These are phyloP conservation scores for Aspergillus piperis DNA, from an alignment of 2,329 filamentous ascomycete genomes.

Conservation along the genomic window DNA sequence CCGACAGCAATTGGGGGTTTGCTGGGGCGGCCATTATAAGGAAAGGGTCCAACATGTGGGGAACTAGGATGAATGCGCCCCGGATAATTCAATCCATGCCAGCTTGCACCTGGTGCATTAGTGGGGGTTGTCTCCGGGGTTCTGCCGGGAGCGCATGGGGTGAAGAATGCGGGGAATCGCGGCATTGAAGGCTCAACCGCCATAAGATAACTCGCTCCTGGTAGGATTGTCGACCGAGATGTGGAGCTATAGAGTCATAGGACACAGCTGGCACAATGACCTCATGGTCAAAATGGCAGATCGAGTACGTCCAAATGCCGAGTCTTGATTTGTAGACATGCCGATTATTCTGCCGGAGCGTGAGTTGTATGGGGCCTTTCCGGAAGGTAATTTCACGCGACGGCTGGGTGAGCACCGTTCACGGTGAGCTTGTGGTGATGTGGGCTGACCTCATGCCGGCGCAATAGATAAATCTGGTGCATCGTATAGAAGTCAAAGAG, in stretches of 20 bases:
- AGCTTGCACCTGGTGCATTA: neutral
- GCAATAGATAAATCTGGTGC: neutral
- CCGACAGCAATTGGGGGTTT: neutral
- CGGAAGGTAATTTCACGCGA: neutral
- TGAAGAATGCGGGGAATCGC: neutral
- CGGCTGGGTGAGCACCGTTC: neutral
- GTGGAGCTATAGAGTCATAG: conserved; percentile 5
- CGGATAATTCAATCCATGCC: neutral
- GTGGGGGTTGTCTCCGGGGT: neutral
- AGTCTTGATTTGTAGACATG: neutral
- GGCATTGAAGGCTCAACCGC: neutral
- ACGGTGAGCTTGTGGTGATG: neutral
- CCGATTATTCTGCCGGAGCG: conserved; percentile 11
- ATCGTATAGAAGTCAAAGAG: too few relatives aligned
- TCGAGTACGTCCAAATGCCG: neutral
- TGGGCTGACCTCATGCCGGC: neutral
- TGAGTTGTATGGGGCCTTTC: neutral
- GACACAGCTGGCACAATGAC: neutral
- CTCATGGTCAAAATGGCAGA: neutral
- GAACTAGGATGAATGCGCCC: neutral
- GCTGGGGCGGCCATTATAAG: conserved; percentile 1
- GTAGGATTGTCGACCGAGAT: neutral
- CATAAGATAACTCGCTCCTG: neutral
- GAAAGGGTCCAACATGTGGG: neutral
- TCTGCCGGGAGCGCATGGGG: neutral